Conservation (phyloP, 176 grass and related monocot genomes). For the Aegilops tauschii region DNA sequence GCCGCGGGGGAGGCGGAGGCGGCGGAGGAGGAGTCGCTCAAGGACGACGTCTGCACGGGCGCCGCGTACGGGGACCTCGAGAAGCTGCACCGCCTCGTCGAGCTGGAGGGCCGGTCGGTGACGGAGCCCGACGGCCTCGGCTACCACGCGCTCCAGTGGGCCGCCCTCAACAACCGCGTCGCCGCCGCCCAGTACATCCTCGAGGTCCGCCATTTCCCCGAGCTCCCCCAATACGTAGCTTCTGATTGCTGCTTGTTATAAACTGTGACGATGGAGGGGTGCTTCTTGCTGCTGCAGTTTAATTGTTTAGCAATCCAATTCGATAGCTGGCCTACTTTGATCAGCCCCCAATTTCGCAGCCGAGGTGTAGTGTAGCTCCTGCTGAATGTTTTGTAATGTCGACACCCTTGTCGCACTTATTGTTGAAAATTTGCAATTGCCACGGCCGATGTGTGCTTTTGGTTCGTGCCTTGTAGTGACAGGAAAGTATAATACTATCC, state of each 20-base stretch:
- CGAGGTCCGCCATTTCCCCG: conserved; percentile 39
- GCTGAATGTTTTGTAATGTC: background rate
- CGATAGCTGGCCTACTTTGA: background rate
- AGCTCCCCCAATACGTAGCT: background rate
- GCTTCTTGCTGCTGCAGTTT: background rate
- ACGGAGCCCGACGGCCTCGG: conserved; percentile 65
- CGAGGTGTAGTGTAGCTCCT: background rate
- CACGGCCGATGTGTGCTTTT: background rate
- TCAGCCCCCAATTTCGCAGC: background rate
- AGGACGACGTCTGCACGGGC: conserved; percentile 87
- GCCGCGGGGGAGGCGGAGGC: conserved; percentile 11
- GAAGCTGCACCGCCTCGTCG: conserved; percentile 83
- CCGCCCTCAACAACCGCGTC: conserved; percentile 89
- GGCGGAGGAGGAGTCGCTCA: conserved; percentile 58
- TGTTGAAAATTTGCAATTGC: background rate
- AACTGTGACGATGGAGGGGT: background rate
- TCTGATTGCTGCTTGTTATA: background rate
- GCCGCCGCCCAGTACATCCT: conserved; percentile 91
- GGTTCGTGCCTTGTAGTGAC: background rate
- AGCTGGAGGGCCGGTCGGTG: conserved; percentile 67
- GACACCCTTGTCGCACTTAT: background rate
- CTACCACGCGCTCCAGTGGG: conserved; percentile 91
- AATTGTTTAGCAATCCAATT: background rate
- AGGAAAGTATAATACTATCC: background rate
- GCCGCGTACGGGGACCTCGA: conserved; percentile 90